Conservation (phyloP, 2,329 filamentous ascomycete species). For the Calonectria honghensis region DNA sequence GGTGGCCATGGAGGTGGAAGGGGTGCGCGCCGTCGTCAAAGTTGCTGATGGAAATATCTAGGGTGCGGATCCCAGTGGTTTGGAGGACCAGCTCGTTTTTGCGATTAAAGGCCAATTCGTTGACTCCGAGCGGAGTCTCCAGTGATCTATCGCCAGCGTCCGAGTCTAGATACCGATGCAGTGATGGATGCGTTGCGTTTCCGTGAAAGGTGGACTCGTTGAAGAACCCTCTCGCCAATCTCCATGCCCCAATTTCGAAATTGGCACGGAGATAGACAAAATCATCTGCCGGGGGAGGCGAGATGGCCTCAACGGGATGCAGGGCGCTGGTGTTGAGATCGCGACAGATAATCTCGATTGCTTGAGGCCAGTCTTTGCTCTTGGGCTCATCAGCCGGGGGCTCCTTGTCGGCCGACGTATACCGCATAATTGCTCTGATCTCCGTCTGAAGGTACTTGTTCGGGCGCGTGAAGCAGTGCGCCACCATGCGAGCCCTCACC, state of each 20-base stretch:
- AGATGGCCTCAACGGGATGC: slow-evolving; percentile 60
- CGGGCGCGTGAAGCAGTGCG: slow-evolving; percentile 61
- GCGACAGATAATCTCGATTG: slow-evolving; percentile 68
- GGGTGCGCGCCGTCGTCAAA: slow-evolving; percentile 71
- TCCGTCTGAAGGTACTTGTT: slow-evolving; percentile 59
- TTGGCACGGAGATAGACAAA: slow-evolving; percentile 69
- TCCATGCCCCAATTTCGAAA: slow-evolving; percentile 74
- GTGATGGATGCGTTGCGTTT: slow-evolving; percentile 60
- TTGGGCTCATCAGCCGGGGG: slow-evolving; percentile 46
- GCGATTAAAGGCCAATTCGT: slow-evolving; percentile 56
- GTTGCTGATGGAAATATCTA: slow-evolving; percentile 76
- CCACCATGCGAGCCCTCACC: slow-evolving; percentile 73
- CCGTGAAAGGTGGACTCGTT: slow-evolving; percentile 70
- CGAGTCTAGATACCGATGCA: slow-evolving; percentile 60
- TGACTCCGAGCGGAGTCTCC: slow-evolving; percentile 50
- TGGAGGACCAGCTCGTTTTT: slow-evolving; percentile 67
- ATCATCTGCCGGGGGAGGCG: slow-evolving; percentile 62
- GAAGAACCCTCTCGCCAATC: slow-evolving; percentile 72
- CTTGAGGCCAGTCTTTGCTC: slow-evolving; percentile 70
- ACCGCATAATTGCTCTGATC: slow-evolving; percentile 57
- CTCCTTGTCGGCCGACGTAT: slow-evolving; percentile 32
- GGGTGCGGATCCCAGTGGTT: slow-evolving; percentile 69
- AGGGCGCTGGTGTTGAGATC: slow-evolving; percentile 72
- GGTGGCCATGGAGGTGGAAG: slow-evolving; percentile 76
- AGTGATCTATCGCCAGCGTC: slow-evolving; percentile 41